Evolutionary conservation across 208 protist species (phyloP).

Genomic region (Leishmania braziliensis): DNA sequence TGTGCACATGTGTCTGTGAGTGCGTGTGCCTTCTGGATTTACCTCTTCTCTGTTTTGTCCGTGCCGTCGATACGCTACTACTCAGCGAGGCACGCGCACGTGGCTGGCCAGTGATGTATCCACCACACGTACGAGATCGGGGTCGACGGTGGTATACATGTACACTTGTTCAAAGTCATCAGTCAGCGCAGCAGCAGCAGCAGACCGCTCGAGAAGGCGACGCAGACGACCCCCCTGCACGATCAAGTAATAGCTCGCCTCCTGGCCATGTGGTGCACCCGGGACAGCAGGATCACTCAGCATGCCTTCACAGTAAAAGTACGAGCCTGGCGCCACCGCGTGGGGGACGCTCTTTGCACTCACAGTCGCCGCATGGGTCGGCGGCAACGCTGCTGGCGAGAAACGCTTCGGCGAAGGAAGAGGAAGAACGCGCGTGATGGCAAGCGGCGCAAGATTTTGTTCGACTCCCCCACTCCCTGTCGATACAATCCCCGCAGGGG

Average conservation of each 20-base stretch:
- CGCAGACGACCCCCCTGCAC: slow-evolving; percentile 2
- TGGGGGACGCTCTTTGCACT: neutral
- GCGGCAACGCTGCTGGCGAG: neutral
- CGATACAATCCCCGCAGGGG: neutral
- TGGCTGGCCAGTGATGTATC: neutral
- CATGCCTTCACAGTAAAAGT: slow-evolving; percentile 8
- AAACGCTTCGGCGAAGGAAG: neutral
- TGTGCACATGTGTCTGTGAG: neutral
- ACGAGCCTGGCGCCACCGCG: neutral
- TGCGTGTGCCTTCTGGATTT: neutral
- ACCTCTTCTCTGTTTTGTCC: neutral
- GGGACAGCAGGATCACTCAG: neutral
- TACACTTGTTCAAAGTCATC: neutral
- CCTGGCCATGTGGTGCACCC: neutral
- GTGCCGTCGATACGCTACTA: neutral
- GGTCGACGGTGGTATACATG: slow-evolving; percentile 11
- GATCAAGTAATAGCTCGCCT: slow-evolving; percentile 2
- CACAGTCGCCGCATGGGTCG: neutral
- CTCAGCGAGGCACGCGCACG: neutral
- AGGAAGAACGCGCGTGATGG: neutral
- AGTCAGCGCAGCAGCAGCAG: neutral
- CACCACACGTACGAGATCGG: slow-evolving; percentile 3
- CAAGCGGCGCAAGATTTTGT: neutral
- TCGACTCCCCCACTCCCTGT: neutral
- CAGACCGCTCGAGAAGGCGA: slow-evolving; percentile 5